Conservation (phyloP, 169 alveolate species). For the Plasmodium knowlesi region DNA sequence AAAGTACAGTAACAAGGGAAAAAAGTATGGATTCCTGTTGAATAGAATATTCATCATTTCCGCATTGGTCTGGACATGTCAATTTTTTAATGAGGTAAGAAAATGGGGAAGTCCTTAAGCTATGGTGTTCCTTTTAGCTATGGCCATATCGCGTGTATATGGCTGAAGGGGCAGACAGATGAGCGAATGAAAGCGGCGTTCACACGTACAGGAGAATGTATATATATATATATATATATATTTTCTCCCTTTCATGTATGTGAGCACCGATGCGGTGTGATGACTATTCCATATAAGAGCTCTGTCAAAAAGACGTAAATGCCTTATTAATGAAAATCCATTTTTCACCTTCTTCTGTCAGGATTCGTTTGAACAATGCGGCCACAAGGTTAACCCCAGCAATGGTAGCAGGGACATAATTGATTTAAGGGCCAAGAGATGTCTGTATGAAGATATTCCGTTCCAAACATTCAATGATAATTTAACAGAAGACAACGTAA, state of each 20-base stretch:
- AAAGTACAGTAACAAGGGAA: background rate
- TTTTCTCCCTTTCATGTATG: background rate
- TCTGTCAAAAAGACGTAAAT: background rate
- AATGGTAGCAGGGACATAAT: background rate
- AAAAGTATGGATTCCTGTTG: background rate
- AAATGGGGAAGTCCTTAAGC: background rate
- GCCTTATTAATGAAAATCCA: background rate
- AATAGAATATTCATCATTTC: background rate
- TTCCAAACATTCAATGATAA: conserved; percentile 2
- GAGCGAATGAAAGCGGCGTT: background rate
- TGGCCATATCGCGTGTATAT: background rate
- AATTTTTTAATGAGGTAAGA: conserved; percentile 2
- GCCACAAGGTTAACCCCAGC: background rate
- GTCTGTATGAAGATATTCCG: background rate
- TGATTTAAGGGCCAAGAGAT: background rate
- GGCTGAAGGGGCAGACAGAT: background rate
- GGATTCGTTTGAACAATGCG: background rate
- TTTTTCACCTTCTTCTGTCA: background rate
- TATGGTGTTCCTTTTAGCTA: background rate
- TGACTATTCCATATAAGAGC: background rate
- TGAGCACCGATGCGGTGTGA: background rate
- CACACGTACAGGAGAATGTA: background rate
- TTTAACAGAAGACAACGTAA: background rate
- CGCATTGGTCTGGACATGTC: background rate
- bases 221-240: background rate